phyloP scores from a whole-genome alignment of 805 yeast species.

The Candida nanaspora region DNA sequence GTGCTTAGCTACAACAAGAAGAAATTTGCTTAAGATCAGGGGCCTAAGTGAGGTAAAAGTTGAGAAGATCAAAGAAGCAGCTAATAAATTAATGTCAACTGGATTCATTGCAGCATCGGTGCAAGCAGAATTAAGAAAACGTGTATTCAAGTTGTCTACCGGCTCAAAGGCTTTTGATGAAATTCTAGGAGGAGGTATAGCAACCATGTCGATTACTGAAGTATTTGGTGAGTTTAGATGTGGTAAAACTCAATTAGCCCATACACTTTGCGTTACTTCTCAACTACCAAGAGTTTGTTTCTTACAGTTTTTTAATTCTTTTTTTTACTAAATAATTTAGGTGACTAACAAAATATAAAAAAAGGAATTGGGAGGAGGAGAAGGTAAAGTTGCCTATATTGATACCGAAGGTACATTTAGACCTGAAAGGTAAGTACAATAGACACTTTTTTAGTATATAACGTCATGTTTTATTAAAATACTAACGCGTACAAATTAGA shows the following conservation, averaged over 20 bases:
- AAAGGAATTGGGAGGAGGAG: constrained; percentile 72
- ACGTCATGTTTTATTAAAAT: background rate
- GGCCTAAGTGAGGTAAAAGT: constrained; percentile 75
- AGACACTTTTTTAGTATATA: background rate
- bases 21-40: constrained; percentile 56
- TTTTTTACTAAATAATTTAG: background rate
- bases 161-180: constrained; percentile 67
- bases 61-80: constrained; percentile 69
- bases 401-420: constrained; percentile 82
- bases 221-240: constrained; percentile 78
- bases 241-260: constrained; percentile 78
- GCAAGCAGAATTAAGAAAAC: constrained; percentile 57
- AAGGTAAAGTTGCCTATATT: constrained; percentile 72
- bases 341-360: background rate
- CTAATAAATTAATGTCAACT: constrained; percentile 52
- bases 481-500: constrained; percentile 18
- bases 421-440: constrained; percentile 55
- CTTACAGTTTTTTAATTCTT: background rate
- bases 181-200: constrained; percentile 67
- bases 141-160: constrained; percentile 59
- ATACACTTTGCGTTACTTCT: constrained; percentile 69
- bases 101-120: constrained; percentile 72
- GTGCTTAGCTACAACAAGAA: constrained; percentile 53
- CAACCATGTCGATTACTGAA: constrained; percentile 72
- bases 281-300: constrained; percentile 49